Conservation (phyloP, 2,329 filamentous ascomycete genomes). For the Plectosphaerella sp. region DNA sequence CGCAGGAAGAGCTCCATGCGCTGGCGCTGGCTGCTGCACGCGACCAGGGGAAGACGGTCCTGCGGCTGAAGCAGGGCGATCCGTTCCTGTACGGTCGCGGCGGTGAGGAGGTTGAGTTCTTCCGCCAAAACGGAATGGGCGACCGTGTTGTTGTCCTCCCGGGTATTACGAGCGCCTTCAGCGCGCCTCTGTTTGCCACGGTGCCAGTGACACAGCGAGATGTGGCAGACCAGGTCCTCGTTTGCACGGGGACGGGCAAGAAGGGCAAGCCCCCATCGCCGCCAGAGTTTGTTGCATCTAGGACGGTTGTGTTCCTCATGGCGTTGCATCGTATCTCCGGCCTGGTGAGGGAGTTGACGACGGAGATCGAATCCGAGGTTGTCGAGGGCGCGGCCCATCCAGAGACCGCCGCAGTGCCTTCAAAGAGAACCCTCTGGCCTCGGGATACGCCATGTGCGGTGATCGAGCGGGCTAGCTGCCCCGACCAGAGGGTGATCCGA, state of each 20-base stretch:
- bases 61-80: conserved; percentile 93
- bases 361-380: conserved; percentile 23
- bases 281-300: conserved; percentile 68
- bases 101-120: conserved; percentile 87
- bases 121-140: conserved; percentile 65
- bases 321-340: conserved; percentile 78
- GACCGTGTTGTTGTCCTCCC: conserved; percentile 69
- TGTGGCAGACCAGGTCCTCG: conserved; percentile 85
- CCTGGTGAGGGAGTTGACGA: conserved; percentile 67
- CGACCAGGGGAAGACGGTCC: conserved; percentile 66
- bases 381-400: too few species aligned
- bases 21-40: conserved; percentile 65
- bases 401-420: too few species aligned
- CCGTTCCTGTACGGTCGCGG: conserved; percentile 95
- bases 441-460: conserved; percentile 81
- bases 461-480: conserved; percentile 87
- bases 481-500: conserved; percentile 88
- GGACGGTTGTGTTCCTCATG: conserved; percentile 94
- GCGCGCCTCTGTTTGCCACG: conserved; percentile 80
- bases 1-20: conserved; percentile 82
- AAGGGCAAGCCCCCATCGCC: conserved; percentile 81
- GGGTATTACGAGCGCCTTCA: conserved; percentile 84
- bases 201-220: conserved; percentile 87
- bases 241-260: conserved; percentile 95
- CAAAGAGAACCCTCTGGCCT: conserved; percentile 58